Base-by-base conservation (phyloP, 148 eudicot genomes). In the Cornus suecica region DNA sequence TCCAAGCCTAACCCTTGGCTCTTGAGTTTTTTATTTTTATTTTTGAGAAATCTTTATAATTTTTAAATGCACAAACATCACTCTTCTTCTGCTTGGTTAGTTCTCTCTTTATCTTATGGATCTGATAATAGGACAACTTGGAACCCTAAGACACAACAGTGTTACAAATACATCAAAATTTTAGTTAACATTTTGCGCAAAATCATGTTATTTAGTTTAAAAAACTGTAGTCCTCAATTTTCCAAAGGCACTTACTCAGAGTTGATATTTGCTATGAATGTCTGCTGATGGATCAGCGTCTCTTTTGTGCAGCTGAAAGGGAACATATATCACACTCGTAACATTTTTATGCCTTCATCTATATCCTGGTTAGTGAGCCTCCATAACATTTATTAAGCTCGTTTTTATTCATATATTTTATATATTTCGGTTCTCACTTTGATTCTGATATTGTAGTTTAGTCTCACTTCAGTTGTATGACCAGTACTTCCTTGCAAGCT, bases 401-500 rank as follows among this genome's bases (percentile, higher is more conserved):
- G 48, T 60, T 42, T 16, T 70, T 25, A 28, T 41, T 54, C 20
- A 58, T 58, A 20, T 58, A 58, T 58, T 58, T 58, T 58, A 58
- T 11, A 22, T 58, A 30, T 66, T 66, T 2, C 72, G 34, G 63
- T 63, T 16, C 22, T 66, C 65, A 42, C 5, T 62, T 62, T 74
- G 61, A 9, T 70, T 74, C 37, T 68, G 48, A 23, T 18, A 77
- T 29, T 88, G 90, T 73, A 93, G 98, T 79, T 87, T 91, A 91
- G 80, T 78, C 64, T 84, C 90, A 31, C 93, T 93, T 78, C 86
- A 83, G 81, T 79, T 82, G 73, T 83, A 86, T 77, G 94, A 92
- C 69, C 95, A 84, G 75, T 91, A 88, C 86, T 93, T 91, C 77
- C 60, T 91, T 77, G 88, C 91, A 29, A 93, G 98, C 84, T 88